Evolutionary conservation across 768 basidiomycete species (phyloP).

Genomic region (Favolaschia claudopus): DNA sequence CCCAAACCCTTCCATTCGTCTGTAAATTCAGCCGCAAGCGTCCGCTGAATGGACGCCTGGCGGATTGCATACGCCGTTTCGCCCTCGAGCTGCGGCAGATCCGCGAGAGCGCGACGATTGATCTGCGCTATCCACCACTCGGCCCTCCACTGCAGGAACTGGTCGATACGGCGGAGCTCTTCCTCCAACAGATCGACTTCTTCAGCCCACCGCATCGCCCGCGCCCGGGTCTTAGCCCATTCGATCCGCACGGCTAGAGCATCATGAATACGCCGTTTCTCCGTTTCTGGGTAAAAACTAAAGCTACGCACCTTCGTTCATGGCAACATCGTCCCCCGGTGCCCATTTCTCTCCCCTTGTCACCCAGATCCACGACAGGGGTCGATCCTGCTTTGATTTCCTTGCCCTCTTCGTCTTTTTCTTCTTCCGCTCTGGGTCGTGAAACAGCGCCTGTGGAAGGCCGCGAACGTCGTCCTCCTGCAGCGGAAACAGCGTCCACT

Average conservation of each 20-base stretch:
- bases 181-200: conserved; percentile 32
- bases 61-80: too few relatives aligned
- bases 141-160: conserved; percentile 27
- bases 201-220: conserved; percentile 29
- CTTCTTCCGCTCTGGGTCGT: background rate
- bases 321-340: background rate
- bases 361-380: conserved; percentile 14
- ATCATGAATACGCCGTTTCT: too few relatives aligned
- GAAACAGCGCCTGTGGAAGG: conserved; percentile 13
- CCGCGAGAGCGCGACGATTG: background rate
- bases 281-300: background rate
- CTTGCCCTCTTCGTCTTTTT: background rate
- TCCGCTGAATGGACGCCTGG: too few relatives aligned
- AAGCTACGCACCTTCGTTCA: conserved; percentile 1
- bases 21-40: too few relatives aligned
- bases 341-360: background rate
- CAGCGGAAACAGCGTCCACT: conserved; percentile 21
- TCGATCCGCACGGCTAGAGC: conserved; percentile 25
- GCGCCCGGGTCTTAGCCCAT: conserved; percentile 31
- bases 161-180: conserved; percentile 33
- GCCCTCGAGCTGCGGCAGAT: conserved; percentile 1
- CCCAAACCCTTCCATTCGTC: too few relatives aligned
- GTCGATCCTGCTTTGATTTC: background rate
- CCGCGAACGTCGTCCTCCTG: conserved; percentile 25
- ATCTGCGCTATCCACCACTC: conserved; percentile 8